Evolutionary conservation across 345 rosid genomes (phyloP).

Genomic region (Boechera retrofracta): DNA sequence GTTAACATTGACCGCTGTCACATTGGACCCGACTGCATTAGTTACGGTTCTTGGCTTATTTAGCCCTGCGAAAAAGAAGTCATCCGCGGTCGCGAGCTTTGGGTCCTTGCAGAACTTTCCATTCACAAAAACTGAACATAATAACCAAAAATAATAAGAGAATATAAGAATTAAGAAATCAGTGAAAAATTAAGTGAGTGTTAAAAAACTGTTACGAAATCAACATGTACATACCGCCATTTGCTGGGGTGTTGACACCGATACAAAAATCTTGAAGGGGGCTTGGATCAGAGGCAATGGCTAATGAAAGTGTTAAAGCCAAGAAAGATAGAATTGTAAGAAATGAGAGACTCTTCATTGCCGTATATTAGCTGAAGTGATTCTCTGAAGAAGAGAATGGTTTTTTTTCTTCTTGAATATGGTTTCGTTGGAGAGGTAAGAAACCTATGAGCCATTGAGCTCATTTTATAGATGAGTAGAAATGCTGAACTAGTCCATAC

Average conservation of each 20-base stretch:
- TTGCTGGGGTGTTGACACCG: too few relatives aligned
- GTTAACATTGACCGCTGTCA: constrained; percentile 15
- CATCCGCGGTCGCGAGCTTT: constrained; percentile 11
- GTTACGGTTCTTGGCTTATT: background rate
- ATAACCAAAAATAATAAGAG: background rate
- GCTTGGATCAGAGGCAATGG: too few relatives aligned
- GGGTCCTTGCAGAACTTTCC: constrained; percentile 41
- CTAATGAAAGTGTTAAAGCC: too few relatives aligned
- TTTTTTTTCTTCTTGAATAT: too few relatives aligned
- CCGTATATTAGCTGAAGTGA: background rate
- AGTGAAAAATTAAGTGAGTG: too few relatives aligned
- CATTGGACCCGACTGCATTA: background rate
- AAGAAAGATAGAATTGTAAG: background rate
- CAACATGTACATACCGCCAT: too few relatives aligned
- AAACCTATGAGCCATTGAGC: background rate
- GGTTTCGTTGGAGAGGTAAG: background rate
- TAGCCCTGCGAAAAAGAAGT: constrained; percentile 36
- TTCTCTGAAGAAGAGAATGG: background rate
- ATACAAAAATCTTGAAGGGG: too few relatives aligned
- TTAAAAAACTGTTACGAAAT: too few relatives aligned
- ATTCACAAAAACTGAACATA: constrained; percentile 34
- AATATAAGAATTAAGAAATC: background rate
- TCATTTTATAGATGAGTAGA: constrained; percentile 22
- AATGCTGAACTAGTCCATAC: too few relatives aligned
- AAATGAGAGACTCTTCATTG: constrained; percentile 20